Evolutionary conservation across 164 flowering plant genomes (phyloP), one percentile per base, ranked within the genome.

Genomic region (Stephania japonica): DNA sequence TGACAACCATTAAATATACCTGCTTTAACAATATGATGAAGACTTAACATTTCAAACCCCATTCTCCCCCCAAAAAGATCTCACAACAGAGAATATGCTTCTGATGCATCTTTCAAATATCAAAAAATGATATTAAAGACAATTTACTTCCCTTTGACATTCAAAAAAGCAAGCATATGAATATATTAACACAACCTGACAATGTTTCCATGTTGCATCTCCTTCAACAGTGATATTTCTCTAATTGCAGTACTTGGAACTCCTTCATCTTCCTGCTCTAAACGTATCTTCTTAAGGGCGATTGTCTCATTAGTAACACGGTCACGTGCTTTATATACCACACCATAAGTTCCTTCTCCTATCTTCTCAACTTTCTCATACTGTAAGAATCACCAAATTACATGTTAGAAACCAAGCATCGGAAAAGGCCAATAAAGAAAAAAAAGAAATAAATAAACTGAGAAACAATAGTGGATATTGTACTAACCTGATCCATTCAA

Each of bases 251-350:
- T 93, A 82, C 97, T 93, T 2, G 98, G 98, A 10, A 93, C 96
- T 26, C 98, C 98, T 76, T 93, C 98, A 78, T 93, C 98, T 82
- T 93, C 97, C 83, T 93, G 98, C 86, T 93, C 98, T 81, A 93
- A 77, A 11, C 98, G 89, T 72, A 93, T 93, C 86, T 93, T 93
- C 83, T 93, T 93, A 76, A 93, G 78, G 43, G 98, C 98, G 53
- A 93, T 90, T 1, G 93, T 91, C 77, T 89, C 93, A 80, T 91
- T 91, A 5, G 94, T 91, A 24, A 77, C 21, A 19, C 88, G 87
- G 65, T 91, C 92, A 32, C 94, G 90, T 62, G 98, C 98, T 86
- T 91, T 93, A 79, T 93, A 93, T n/a, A 93, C 98, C 69, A 93
- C 98, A 65, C 98, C 98, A 78, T 93, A 91, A 14, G 97, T 91